A percentile compares a stretch with the other conserved stretches of the same genome.
Evolutionary conservation across 192 early-diverging fungal species (phyloP).

Genomic region (Endogone sp.): DNA sequence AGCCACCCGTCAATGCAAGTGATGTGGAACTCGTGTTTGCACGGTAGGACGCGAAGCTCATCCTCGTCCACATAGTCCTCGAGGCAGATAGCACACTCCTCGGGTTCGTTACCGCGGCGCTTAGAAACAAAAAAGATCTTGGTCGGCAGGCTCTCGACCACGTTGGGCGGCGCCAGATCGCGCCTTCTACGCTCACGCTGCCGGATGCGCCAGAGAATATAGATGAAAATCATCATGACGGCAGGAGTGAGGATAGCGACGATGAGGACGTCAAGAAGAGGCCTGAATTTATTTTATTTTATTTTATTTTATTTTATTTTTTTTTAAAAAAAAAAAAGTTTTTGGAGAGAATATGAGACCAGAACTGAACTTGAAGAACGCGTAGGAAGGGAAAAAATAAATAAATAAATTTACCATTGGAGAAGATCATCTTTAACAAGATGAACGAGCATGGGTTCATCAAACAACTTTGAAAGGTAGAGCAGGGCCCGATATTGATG

Average conservation of each 20-base stretch:
- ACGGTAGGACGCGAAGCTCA: constrained; percentile 75
- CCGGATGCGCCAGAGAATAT: constrained; percentile 67
- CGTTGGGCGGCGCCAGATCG: constrained; percentile 72
- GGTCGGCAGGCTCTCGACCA: constrained; percentile 70
- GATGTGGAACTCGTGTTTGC: constrained; percentile 86
- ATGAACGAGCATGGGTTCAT: constrained; percentile 22
- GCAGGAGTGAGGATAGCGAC: constrained; percentile 82
- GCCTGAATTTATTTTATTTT: too few relatives aligned
- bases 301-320: too few relatives aligned
- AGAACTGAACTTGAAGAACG: too few relatives aligned
- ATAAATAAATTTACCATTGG: constrained; percentile 25
- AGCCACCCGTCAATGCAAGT: constrained; percentile 93
- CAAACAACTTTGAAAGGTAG: constrained; percentile 13
- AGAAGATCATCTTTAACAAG: constrained; percentile 38
- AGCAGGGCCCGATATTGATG: constrained; percentile 61
- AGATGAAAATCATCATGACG: constrained; percentile 73
- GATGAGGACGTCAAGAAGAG: constrained; percentile 75
- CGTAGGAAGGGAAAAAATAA: too few relatives aligned
- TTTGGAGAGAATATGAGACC: not conserved
- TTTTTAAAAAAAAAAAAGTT: not conserved
- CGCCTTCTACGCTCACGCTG: constrained; percentile 65
- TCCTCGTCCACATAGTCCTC: constrained; percentile 85
- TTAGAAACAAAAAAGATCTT: constrained; percentile 64
- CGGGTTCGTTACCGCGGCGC: constrained; percentile 68
- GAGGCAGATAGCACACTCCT: constrained; percentile 89